Evolutionary conservation across 257 asterid species (phyloP), one percentile per base, ranked within the genome.

Genomic region (Plantago ovata): DNA sequence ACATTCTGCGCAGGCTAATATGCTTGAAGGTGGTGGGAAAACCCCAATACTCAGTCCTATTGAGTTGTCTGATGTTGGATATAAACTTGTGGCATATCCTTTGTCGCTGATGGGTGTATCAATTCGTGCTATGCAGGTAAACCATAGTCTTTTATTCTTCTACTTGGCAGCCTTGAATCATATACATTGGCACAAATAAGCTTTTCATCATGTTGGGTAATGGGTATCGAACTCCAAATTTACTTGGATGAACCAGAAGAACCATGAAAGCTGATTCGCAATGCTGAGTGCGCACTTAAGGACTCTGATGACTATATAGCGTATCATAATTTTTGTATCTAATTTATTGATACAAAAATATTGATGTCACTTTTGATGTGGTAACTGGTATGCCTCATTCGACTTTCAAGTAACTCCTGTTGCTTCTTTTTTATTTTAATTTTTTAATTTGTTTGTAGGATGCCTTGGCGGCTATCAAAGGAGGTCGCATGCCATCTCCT

Each of bases 21-120:
- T 91, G 98, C 96, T 91, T 55, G 98, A 91, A 79, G 98, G 98
- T 61, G 98, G 98, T 32, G 98, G 98, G 51, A 84, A 72, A 74
- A 91, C 98, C 57, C 98, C 98, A 46, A 84, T 91, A 71, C 73
- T 81, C 38, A 81, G 79, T 77, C 98, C 98, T 19, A 69, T 72
- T 53, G 96, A 91, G 72, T 84, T 91, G 48, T 84, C 81, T 73
- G 95, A 87, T 74, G 63, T 87, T 63, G 98, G 98, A 63, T 91
- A 77, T 79, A 91, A 87, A 83, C 53, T 91, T 9, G 98, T 91
- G 71, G 98, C 79, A 49, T 91, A 91, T 74, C 98, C 98, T 14
- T 78, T 91, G 71, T 91, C 95, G 28, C 80, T 87, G 70, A 39
- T 91, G 72, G 96, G 94, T 22, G 98, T 91, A 56, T 91, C 96